phyloP scores from a whole-genome alignment of 2,329 filamentous ascomycete genomes.

The Paraconiothyrium brasiliense region DNA sequence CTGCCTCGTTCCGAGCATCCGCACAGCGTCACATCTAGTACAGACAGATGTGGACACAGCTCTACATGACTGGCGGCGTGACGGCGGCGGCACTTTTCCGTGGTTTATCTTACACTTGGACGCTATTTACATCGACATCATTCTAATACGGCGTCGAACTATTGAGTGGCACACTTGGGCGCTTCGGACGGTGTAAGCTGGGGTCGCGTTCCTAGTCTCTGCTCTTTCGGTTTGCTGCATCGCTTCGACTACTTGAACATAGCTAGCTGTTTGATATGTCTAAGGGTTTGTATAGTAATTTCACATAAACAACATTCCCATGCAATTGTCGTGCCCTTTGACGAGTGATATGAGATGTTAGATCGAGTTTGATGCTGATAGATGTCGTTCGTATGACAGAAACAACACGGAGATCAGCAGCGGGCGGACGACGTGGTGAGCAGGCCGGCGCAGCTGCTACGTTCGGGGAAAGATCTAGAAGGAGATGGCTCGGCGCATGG shows the following conservation, averaged over 20 bases:
- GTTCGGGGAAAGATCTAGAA: slow-evolving; percentile 22
- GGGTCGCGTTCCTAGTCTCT: not conserved
- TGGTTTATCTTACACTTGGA: slow-evolving; percentile 9
- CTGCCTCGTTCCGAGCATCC: slow-evolving; percentile 8
- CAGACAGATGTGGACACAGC: slow-evolving; percentile 5
- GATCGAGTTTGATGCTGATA: not conserved
- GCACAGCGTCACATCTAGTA: slow-evolving; percentile 4
- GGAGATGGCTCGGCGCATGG: slow-evolving; percentile 18
- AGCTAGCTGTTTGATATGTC: slow-evolving; percentile 10
- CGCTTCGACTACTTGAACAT: slow-evolving; percentile 2
- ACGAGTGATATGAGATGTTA: not conserved
- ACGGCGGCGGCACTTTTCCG: slow-evolving; percentile 3
- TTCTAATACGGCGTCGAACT: slow-evolving; percentile 3
- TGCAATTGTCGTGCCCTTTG: not conserved
- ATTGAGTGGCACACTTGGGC: not conserved
- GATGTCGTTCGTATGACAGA: not conserved
- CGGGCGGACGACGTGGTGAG: not conserved
- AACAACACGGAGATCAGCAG: slow-evolving; percentile 7
- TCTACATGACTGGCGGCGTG: slow-evolving; percentile 1
- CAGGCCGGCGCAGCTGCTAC: slow-evolving; percentile 1
- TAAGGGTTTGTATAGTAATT: not conserved
- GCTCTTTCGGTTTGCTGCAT: not conserved
- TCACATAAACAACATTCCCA: slow-evolving; percentile 4
- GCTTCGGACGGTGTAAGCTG: slow-evolving; percentile 7
- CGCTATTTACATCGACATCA: slow-evolving; percentile 12